phyloP scores from a whole-genome alignment of 169 alveolate genomes.

The Plasmodium cynomolgi region DNA sequence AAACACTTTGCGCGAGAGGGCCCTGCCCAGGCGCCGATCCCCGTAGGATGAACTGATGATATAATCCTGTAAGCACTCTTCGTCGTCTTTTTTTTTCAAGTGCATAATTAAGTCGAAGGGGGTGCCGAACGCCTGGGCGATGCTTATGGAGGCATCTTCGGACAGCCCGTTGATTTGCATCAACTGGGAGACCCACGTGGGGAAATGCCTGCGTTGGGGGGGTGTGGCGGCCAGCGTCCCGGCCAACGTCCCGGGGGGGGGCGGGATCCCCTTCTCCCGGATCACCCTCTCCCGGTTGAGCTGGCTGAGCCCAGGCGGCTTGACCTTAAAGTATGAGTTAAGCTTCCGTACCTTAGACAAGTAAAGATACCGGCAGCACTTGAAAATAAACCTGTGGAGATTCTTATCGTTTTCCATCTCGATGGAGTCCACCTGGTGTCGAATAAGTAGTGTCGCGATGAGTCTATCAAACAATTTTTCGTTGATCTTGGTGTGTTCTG shows the following conservation, averaged over 20 bases:
- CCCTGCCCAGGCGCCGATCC: constrained; percentile 55
- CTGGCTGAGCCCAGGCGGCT: constrained; percentile 34
- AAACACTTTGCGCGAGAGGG: constrained; percentile 54
- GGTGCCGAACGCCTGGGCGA: constrained; percentile 31
- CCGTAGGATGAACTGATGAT: constrained; percentile 57
- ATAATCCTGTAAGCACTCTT: constrained; percentile 61
- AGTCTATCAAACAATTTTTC: constrained; percentile 29
- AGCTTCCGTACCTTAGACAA: constrained; percentile 48
- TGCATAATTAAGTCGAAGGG: constrained; percentile 64
- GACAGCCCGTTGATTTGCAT: constrained; percentile 73
- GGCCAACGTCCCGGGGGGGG: background rate
- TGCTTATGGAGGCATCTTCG: constrained; percentile 43
- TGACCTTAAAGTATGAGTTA: constrained; percentile 53
- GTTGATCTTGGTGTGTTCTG: constrained; percentile 11
- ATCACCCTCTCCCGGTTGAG: background rate
- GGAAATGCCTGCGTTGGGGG: background rate
- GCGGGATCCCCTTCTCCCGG: background rate
- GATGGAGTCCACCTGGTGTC: constrained; percentile 29
- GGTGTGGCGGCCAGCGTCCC: too few species aligned
- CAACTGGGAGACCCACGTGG: constrained; percentile 61
- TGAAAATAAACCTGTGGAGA: constrained; percentile 39
- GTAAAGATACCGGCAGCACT: constrained; percentile 48
- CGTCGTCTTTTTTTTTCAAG: constrained; percentile 62
- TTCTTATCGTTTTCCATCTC: constrained; percentile 33
- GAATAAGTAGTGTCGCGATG: constrained; percentile 27